phyloP scores from a whole-genome alignment of 768 basidiomycete species.

The Boletus subcaerulescens region DNA sequence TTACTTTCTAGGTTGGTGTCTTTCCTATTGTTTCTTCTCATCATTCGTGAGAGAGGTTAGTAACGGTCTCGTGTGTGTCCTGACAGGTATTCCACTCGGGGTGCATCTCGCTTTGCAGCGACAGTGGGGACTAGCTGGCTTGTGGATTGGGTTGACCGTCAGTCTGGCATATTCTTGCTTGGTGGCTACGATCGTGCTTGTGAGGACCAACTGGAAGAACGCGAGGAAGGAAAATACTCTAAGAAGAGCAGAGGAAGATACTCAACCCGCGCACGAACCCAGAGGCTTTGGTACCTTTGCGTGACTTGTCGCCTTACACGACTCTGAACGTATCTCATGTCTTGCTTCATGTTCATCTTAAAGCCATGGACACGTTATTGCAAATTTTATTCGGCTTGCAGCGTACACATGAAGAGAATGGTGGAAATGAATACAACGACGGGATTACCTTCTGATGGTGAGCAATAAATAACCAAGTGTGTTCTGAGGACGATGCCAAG shows the following conservation, averaged over 20 bases:
- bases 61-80: background rate
- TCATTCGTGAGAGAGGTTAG: background rate
- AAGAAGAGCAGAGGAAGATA: background rate
- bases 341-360: background rate
- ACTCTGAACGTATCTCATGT: background rate
- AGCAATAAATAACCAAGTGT: constrained; percentile 20
- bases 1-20: constrained; percentile 30
- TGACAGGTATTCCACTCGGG: constrained; percentile 34
- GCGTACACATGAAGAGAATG: constrained; percentile 13
- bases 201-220: constrained; percentile 17
- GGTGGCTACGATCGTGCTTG: constrained; percentile 18
- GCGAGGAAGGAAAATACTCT: background rate
- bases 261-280: background rate
- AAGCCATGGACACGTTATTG: background rate
- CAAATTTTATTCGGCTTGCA: constrained; percentile 9
- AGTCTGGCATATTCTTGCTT: constrained; percentile 22
- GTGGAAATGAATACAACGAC: constrained; percentile 20
- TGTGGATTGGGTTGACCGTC: constrained; percentile 22
- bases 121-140: constrained; percentile 24
- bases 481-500: constrained; percentile 18
- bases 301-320: background rate
- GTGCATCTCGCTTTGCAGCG: constrained; percentile 19
- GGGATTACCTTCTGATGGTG: constrained; percentile 23
- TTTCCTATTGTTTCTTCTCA: background rate
- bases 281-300: background rate